Evolutionary conservation across 257 asterid species (phyloP), one percentile per base, ranked within the genome.

Genomic region (Agastache rugosa): DNA sequence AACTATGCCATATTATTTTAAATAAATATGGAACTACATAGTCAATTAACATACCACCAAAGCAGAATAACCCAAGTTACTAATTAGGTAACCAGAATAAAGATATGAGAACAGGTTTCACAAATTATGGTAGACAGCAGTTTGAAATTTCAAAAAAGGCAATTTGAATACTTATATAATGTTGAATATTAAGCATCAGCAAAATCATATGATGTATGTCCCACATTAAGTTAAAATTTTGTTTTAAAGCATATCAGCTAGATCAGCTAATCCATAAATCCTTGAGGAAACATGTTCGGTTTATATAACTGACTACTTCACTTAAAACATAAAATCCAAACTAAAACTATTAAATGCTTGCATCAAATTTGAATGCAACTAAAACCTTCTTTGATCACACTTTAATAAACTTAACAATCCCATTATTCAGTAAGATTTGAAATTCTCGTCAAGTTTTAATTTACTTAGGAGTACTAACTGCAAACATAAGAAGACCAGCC

Each of bases 241-340:
- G 29, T 20, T 25, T 39, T 37, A 39, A 70, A 76, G 78, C 71
- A 69, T 23, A 51, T 48, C 12, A 47, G 60, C 71, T 45, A 20
- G 56, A 76, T 39, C 35, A 31, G 68, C 69, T 63, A 54, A 54
- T 15, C 39, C 12, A 69, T 11, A 75, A 61, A 48, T 45, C 63
- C 63, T 65, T 48, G 27, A 51, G 20, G 55, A 55, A 53, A 73
- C 15, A 48, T 17, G 62, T 67, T 60, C 56, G 44, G 39, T n/a
- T 69, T 68, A 71, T 34, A 76, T 69, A 77, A 65, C 76, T 19
- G 77, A 55, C 88, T 85, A 29, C 71, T 31, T 35, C 20, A 16
- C 29, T 31, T 31, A 17, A 35, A 53, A 34, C 66, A 39, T 53
- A 53, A 54, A 51, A 48, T 47, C 45, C 67, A 64, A 63, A 63